phyloP scores from a whole-genome alignment of 164 flowering plant species.

The Buxus sempervirens region DNA sequence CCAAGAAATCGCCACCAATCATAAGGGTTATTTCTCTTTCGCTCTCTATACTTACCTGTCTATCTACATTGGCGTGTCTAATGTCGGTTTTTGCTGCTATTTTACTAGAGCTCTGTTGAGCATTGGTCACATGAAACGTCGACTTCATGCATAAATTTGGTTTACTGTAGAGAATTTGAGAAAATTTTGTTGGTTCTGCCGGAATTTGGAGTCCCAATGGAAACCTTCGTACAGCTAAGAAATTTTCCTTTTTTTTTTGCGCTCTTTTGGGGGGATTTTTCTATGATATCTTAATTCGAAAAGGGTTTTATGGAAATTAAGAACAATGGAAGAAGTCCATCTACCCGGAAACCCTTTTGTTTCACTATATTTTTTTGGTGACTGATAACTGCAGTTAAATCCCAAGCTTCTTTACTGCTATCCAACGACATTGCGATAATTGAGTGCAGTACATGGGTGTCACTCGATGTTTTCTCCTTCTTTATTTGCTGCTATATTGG shows the following conservation, averaged over 20 bases:
- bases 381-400: background rate
- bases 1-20: conserved; percentile 50
- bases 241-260: too few species aligned
- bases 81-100: background rate
- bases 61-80: background rate
- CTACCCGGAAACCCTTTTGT: background rate
- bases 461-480: background rate
- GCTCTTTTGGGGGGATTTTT: too few species aligned
- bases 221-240: too few species aligned
- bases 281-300: background rate
- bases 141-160: background rate
- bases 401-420: background rate
- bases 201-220: background rate
- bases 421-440: background rate
- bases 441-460: background rate
- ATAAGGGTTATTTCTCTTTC: conserved; percentile 31
- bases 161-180: background rate
- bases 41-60: conserved; percentile 3
- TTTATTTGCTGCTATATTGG: background rate
- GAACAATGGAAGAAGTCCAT: background rate
- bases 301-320: background rate
- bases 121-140: background rate
- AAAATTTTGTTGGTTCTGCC: background rate
- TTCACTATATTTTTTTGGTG: background rate
- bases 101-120: background rate